Percentiles rank a stretch among this genome's conserved stretches.
These are phyloP conservation scores for Diaporthe vexans DNA, from an alignment of 2,329 filamentous ascomycete species.

Conservation along the genomic window DNA sequence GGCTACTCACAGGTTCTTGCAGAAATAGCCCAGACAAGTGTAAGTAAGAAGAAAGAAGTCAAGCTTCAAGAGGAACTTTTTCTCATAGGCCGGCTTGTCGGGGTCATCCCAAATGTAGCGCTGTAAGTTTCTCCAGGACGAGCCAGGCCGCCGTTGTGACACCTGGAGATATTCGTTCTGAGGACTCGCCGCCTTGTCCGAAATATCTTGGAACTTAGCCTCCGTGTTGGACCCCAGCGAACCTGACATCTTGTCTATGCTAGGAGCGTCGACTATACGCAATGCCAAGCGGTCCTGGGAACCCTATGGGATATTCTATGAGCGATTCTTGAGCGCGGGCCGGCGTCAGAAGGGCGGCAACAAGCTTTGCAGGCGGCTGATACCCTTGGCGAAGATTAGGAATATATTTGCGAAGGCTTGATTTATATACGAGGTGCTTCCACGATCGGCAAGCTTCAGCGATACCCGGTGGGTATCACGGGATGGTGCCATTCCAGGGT, in stretches of 20 bases:
- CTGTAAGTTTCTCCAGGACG: conserved; percentile 42
- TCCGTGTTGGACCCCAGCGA: not conserved
- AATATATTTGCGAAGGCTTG: not conserved
- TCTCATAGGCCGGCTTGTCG: conserved; percentile 44
- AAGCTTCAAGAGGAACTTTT: conserved; percentile 43
- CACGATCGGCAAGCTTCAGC: not conserved
- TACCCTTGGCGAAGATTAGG: not conserved
- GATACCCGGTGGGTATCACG: conserved; percentile 1
- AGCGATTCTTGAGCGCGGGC: too few relatives aligned
- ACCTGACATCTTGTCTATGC: not conserved
- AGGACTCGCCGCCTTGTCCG: not conserved
- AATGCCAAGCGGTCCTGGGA: not conserved
- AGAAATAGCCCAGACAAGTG: conserved; percentile 40
- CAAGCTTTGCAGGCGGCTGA: not conserved
- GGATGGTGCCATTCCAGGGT: conserved; percentile 1
- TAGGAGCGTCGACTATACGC: too few relatives aligned
- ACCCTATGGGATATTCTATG: not conserved
- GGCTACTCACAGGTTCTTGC: conserved; percentile 39
- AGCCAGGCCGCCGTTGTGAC: not conserved
- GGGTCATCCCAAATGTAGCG: conserved; percentile 50
- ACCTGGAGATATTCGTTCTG: not conserved
- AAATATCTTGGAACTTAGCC: not conserved
- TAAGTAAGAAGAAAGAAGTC: conserved; percentile 38
- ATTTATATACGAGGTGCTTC: not conserved
- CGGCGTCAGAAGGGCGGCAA: not conserved